Percentiles rank a stretch among this genome's conserved stretches.
These are phyloP conservation scores for Tylopilus balloui DNA, from an alignment of 768 basidiomycete species.

Conservation along the genomic window DNA sequence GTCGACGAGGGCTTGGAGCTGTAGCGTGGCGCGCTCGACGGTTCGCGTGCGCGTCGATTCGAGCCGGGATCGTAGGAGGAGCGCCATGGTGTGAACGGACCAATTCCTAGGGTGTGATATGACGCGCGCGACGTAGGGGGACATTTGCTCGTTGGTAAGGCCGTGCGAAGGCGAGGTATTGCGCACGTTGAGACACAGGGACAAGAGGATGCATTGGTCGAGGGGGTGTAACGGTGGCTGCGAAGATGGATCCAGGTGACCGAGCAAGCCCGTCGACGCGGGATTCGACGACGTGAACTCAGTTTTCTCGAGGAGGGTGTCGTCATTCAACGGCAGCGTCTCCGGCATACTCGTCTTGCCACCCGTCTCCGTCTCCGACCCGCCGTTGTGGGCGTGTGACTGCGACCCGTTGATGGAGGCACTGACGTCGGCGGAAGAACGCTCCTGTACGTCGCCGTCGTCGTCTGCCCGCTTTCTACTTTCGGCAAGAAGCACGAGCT, in stretches of 20 bases:
- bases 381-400: conserved; percentile 7
- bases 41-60: conserved; percentile 87
- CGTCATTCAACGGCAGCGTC: conserved; percentile 84
- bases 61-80: conserved; percentile 87
- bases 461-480: conserved; percentile 48
- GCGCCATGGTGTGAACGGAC: conserved; percentile 95
- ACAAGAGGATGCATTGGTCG: conserved; percentile 89
- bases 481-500: conserved; percentile 92
- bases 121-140: conserved; percentile 86
- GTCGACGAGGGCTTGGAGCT: conserved; percentile 92
- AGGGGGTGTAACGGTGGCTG: conserved; percentile 89
- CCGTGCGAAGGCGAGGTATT: conserved; percentile 89
- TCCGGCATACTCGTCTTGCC: conserved; percentile 52
- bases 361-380: not conserved
- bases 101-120: conserved; percentile 89
- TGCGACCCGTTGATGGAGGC: conserved; percentile 1
- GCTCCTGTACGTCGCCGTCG: not conserved
- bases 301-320: conserved; percentile 92
- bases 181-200: conserved; percentile 84
- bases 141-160: conserved; percentile 88
- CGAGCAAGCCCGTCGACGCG: conserved; percentile 45
- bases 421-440: conserved; percentile 6
- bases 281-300: conserved; percentile 77
- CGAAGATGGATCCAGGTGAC: conserved; percentile 72
- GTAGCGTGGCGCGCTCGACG: conserved; percentile 86